A percentile compares a stretch with the other conserved stretches of the same genome.
Evolutionary conservation across 306 rosid species (phyloP).

Genomic region (Styphnolobium japonicum): DNA sequence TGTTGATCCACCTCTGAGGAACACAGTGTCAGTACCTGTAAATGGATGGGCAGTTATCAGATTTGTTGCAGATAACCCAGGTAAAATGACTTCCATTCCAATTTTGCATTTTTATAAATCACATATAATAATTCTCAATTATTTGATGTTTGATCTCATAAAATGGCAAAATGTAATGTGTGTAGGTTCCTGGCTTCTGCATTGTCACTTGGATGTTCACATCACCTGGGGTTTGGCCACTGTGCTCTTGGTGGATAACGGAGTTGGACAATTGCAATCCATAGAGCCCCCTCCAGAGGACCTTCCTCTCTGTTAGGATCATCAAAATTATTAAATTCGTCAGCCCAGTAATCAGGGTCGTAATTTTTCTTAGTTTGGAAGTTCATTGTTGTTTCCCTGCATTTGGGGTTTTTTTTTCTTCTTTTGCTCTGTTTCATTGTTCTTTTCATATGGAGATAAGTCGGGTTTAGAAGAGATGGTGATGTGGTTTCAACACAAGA

Average conservation of each 20-base stretch:
- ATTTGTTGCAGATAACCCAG: conserved; percentile 96
- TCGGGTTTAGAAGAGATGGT: conserved; percentile 27
- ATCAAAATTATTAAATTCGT: not conserved
- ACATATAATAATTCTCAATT: too few relatives aligned
- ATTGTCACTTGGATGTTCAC: conserved; percentile 96
- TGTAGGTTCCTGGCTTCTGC: conserved; percentile 87
- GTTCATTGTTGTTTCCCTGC: conserved; percentile 40
- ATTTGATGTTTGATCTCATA: not conserved
- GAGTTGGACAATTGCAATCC: conserved; percentile 64
- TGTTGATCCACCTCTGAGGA: conserved; percentile 83
- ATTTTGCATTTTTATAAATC: not conserved
- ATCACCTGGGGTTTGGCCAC: conserved; percentile 90
- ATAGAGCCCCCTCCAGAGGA: conserved; percentile 80
- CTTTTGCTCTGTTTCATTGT: conserved; percentile 27
- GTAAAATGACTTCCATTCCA: conserved; percentile 32
- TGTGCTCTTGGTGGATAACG: conserved; percentile 83
- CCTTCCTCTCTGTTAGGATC: conserved; percentile 65
- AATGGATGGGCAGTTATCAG: conserved; percentile 95
- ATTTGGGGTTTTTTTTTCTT: conserved; percentile 28
- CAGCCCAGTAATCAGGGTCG: not conserved
- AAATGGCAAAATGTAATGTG: not conserved
- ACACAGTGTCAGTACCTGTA: conserved; percentile 77
- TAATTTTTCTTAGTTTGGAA: conserved; percentile 20
- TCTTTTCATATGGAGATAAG: conserved; percentile 10
- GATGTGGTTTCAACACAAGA: conserved; percentile 29